Percentiles rank a stretch among this genome's conserved stretches.
Evolutionary conservation across 768 basidiomycete species (phyloP).

Genomic region (Agaricus subrufescens): DNA sequence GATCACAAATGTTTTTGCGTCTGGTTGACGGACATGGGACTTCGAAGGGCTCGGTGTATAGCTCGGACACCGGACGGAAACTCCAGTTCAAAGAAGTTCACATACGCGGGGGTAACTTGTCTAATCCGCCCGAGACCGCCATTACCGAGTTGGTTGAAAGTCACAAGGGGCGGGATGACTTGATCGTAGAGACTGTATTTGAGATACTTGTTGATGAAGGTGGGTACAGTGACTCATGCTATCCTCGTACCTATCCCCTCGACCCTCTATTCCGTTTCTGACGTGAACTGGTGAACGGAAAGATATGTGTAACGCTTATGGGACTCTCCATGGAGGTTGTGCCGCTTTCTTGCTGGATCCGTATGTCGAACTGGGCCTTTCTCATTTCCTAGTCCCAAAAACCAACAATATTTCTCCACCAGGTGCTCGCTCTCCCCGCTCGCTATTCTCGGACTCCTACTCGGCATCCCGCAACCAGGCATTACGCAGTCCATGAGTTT

Average conservation of each 20-base stretch:
- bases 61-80: slow-evolving; percentile 32
- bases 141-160: neutral
- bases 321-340: slow-evolving; percentile 53
- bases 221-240: slow-evolving; percentile 9
- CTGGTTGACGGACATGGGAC: slow-evolving; percentile 25
- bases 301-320: slow-evolving; percentile 54
- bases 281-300: neutral
- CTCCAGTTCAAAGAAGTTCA: slow-evolving; percentile 32
- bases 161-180: slow-evolving; percentile 4
- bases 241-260: neutral
- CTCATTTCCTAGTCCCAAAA: neutral
- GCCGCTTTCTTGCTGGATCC: slow-evolving; percentile 51
- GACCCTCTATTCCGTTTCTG: too few species aligned
- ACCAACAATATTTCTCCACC: neutral
- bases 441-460: slow-evolving; percentile 29
- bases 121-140: neutral
- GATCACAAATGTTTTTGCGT: slow-evolving; percentile 27
- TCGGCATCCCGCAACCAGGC: too few species aligned
- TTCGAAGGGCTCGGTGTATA: slow-evolving; percentile 26
- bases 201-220: slow-evolving; percentile 36
- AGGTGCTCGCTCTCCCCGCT: slow-evolving; percentile 43
- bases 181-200: slow-evolving; percentile 28
- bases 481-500: too few species aligned
- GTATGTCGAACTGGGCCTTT: slow-evolving; percentile 24
- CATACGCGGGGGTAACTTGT: slow-evolving; percentile 11